Conservation (phyloP, 352 stramenopile species). For the Globisporangium mamillatum region DNA sequence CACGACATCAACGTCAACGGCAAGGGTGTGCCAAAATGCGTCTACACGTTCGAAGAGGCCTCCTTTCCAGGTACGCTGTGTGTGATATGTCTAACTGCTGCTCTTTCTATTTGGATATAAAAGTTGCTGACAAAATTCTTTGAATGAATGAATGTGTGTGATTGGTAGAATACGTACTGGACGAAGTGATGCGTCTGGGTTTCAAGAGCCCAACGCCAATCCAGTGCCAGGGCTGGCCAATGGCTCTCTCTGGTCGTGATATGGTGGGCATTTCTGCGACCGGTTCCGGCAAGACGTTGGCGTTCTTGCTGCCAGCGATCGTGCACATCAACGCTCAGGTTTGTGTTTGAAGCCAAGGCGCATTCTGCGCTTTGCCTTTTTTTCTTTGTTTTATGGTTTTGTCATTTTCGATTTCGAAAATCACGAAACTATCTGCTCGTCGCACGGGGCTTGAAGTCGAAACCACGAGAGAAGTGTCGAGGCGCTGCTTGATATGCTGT, state of each 20-base stretch:
- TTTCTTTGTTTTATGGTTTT: conserved; percentile 10
- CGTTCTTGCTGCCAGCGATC: conserved; percentile 99
- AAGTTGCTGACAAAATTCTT: neutral
- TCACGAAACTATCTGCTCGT: conserved; percentile 2
- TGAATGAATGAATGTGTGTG: neutral
- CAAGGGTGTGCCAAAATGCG: conserved; percentile 97
- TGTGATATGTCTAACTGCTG: conserved; percentile 2
- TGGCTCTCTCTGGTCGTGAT: conserved; percentile 97
- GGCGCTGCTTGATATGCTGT: conserved; percentile 8
- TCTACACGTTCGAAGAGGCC: conserved; percentile 93
- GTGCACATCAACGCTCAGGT: conserved; percentile 99
- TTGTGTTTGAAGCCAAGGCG: conserved; percentile 49
- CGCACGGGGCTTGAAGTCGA: conserved; percentile 8
- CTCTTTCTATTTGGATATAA: neutral
- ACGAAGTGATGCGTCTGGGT: conserved; percentile 96
- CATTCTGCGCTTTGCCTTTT: conserved; percentile 11
- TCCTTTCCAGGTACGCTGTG: conserved; percentile 73
- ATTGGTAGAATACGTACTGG: conserved; percentile 92
- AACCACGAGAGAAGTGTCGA: conserved; percentile 12
- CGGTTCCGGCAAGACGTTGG: conserved; percentile 96
- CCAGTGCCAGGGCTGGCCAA: conserved; percentile 97
- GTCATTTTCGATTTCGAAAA: conserved; percentile 17
- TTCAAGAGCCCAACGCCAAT: conserved; percentile 95
- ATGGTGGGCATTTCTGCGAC: conserved; percentile 99
- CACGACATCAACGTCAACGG: conserved; percentile 95